Evolutionary conservation across 192 early-diverging fungal species (phyloP), one percentile per base, ranked within the genome.

Genomic region (Phycomyces blakesleeanus): DNA sequence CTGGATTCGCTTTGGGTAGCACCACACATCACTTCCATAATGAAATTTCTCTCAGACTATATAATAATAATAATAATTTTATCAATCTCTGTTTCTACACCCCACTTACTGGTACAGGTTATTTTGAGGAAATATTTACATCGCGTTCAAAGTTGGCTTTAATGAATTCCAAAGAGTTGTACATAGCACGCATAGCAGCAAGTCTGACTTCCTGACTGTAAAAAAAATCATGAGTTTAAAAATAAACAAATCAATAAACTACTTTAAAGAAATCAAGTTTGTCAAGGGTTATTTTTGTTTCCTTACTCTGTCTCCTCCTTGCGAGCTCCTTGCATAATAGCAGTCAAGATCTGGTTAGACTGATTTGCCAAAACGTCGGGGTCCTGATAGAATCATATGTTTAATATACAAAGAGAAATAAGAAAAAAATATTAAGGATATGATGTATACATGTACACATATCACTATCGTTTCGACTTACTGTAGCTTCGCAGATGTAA

Each of bases 21-120:
- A 73, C 96, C 95, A 72, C 98, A 99, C 22, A 99, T 92, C 11
- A 96, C 89, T 69, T 95, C 92, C 98, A 99, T 99, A 52, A 99
- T 95, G 57, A 91, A 93, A 76, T 99, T 98, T 59, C 98, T 87
- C 76, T 99, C 96, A 58, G 83, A 87, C 78, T 90, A 57, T 21
- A 16, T 18, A 64, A 41, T 16, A 53, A 34, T 40, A 20, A 55
- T 41, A 53, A 37, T 34, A 39, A 27, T 24, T n/a, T 51, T 61
- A 18, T 3, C 9, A 20, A 16, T 37, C 29, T 38, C 55, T 21
- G n/a, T 9, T 7, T 38, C 0, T 57, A 29, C 16, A 29, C 20
- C 25, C 60, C 26, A 16, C 51, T 39, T 38, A 26, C 20, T 55
- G n/a, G n/a, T n/a, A 34, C 7, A 34, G 7, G 29, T n/a, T n/a